Evolutionary conservation across 768 basidiomycete genomes (phyloP), one percentile per base, ranked within the genome.

Genomic region (Russula virescens): DNA sequence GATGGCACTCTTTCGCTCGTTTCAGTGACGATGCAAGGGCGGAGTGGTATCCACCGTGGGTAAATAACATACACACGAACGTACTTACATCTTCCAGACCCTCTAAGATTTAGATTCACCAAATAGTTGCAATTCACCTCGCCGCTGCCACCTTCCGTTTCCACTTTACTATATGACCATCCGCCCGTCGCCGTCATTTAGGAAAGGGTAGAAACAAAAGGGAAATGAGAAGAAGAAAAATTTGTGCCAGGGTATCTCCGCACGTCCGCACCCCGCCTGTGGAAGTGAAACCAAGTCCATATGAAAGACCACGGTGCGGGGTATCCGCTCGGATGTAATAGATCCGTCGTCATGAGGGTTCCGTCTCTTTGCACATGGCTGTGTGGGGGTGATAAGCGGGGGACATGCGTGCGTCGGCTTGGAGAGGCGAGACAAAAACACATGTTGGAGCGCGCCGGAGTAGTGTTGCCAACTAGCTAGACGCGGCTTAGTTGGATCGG

Each of bases 91-190:
- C 54, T 55, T 8, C 31, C 31, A 3, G 54, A 55, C 10, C 35
- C 50, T 3, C 42, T 10, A 25, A 51, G 19, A 47, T 62, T 62
- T 43, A 26, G 23, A 62, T 57, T 57, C 48, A 56, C 47, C 51
- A 31, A 3, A 11, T 28, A 55, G 26, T 55, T 45, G 60, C 19
- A 62, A 62, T 60, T 54, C 26, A 16, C 26, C 14, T 6, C 23
- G 19, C 21, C 5, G 18, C 18, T 21, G 16, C 16, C 16, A 16
- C 35, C 34, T 38, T 38, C 34, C 21, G 28, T 21, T 7, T 9
- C 1, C 19, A 5, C 51, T 43, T 18, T n/a, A n/a, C 13, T 13
- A 19, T 19, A 3, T 43, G 42, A 3, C 2, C 42, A 6, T 38
- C 2, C 6, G 5, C 8, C 31, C 8, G 31, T 31, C 31, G n/a